Evolutionary conservation across 1,284 basidiomycete species (phyloP).

Genomic region (Melampsora larici-populina): DNA sequence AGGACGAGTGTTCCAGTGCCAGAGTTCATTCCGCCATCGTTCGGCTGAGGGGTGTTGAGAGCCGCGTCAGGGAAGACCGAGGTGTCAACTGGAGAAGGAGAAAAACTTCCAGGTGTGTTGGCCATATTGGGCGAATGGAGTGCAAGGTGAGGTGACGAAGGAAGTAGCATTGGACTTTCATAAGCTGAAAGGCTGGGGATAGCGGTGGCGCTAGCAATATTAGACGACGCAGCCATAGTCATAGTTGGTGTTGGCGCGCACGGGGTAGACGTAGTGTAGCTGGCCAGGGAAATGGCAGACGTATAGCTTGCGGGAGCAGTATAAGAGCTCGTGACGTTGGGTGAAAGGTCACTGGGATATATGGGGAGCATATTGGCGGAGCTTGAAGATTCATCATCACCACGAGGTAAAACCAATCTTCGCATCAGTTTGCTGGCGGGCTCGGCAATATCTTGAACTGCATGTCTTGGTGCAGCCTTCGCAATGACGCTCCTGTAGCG

Average conservation of each 20-base stretch:
- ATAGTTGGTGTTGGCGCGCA: not conserved
- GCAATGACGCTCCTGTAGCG: not conserved
- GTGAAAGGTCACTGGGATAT: not conserved
- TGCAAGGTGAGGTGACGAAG: slow-evolving; percentile 26
- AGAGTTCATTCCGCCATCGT: slow-evolving; percentile 7
- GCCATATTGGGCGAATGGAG: slow-evolving; percentile 27
- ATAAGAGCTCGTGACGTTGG: slow-evolving; percentile 6
- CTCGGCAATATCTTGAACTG: not conserved
- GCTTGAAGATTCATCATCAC: not conserved
- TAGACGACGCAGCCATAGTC: not conserved
- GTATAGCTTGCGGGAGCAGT: not conserved
- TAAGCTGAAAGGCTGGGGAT: not conserved
- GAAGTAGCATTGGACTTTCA: slow-evolving; percentile 22
- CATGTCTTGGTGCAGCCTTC: not conserved
- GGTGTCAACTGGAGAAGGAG: slow-evolving; percentile 22
- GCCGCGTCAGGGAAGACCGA: slow-evolving; percentile 15
- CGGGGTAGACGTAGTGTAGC: not conserved
- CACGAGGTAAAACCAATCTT: not conserved
- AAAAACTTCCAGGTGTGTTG: slow-evolving; percentile 36
- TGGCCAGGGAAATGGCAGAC: not conserved
- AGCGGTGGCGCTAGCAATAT: not conserved
- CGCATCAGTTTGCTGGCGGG: slow-evolving; percentile 1
- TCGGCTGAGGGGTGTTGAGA: slow-evolving; percentile 9
- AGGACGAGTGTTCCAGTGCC: slow-evolving; percentile 9
- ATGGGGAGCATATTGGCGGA: not conserved